A percentile compares a stretch with the other conserved stretches of the same genome.
Conservation (phyloP, 2,329 filamentous ascomycete species). For the Rugonectria rugulosa region DNA sequence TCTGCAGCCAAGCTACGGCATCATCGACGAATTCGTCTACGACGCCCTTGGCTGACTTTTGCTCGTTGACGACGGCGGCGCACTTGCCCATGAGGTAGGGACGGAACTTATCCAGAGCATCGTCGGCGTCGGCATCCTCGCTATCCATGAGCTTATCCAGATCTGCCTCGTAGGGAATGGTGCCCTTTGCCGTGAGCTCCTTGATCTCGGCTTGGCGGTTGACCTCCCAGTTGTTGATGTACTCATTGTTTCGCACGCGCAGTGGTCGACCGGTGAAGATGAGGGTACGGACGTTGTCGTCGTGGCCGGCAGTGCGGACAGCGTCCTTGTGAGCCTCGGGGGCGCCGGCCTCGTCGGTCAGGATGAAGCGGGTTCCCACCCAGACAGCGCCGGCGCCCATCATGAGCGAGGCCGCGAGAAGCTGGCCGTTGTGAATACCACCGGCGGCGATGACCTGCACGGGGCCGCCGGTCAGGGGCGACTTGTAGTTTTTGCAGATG, state of each 20-base stretch:
- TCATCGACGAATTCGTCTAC: conserved; percentile 93
- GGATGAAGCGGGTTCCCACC: conserved; percentile 96
- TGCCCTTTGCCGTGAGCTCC: conserved; percentile 85
- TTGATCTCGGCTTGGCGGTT: conserved; percentile 92
- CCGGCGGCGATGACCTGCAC: conserved; percentile 94
- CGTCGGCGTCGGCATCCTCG: conserved; percentile 74
- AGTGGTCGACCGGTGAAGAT: conserved; percentile 98
- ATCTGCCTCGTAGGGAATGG: conserved; percentile 93
- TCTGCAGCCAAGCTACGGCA: conserved; percentile 74
- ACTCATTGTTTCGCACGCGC: conserved; percentile 90
- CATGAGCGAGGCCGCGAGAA: conserved; percentile 88
- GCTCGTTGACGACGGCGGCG: conserved; percentile 90
- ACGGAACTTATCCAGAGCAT: conserved; percentile 88
- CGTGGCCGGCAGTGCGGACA: conserved; percentile 87
- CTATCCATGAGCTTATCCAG: conserved; percentile 78
- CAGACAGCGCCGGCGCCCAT: conserved; percentile 92
- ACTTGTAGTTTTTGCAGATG: conserved; percentile 80
- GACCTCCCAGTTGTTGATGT: conserved; percentile 96
- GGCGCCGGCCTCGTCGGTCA: conserved; percentile 92
- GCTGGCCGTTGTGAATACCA: conserved; percentile 91
- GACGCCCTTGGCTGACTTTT: conserved; percentile 88
- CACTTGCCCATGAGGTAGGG: conserved; percentile 98
- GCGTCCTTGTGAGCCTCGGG: conserved; percentile 95
- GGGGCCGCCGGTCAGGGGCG: conserved; percentile 83
- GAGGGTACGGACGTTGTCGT: conserved; percentile 96